Evolutionary conservation across 2,329 filamentous ascomycete species (phyloP).

Genomic region (Ceratocystis destructans): DNA sequence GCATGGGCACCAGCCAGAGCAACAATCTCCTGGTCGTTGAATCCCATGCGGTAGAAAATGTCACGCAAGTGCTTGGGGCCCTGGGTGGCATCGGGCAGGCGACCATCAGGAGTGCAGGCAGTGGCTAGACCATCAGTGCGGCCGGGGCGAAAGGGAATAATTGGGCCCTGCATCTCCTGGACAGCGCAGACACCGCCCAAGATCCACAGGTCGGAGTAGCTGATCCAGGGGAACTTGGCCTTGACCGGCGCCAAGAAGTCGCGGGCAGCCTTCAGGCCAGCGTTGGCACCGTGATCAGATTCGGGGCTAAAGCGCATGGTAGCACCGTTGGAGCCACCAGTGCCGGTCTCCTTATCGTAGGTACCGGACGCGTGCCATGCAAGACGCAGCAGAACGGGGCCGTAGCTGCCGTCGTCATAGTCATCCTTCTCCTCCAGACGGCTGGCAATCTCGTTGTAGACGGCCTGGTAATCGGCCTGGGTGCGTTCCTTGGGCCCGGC

Average conservation of each 20-base stretch:
- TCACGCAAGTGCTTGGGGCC: constrained; percentile 67
- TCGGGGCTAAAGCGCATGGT: constrained; percentile 95
- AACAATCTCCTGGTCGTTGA: constrained; percentile 93
- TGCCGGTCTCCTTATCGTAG: constrained; percentile 74
- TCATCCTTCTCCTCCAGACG: constrained; percentile 78
- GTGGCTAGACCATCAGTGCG: constrained; percentile 64
- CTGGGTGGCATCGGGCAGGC: constrained; percentile 66
- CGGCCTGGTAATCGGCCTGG: constrained; percentile 83
- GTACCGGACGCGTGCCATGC: constrained; percentile 93
- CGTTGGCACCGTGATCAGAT: constrained; percentile 81
- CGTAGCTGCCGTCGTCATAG: constrained; percentile 94
- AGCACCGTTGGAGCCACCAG: constrained; percentile 88
- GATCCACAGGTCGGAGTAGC: constrained; percentile 94
- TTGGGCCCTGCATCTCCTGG: constrained; percentile 88
- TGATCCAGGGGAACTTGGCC: constrained; percentile 82
- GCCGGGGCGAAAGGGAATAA: constrained; percentile 78
- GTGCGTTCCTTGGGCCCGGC: constrained; percentile 48
- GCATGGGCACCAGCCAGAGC: constrained; percentile 77
- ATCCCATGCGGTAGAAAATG: constrained; percentile 96
- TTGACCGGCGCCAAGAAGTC: constrained; percentile 91
- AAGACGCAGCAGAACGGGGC: constrained; percentile 76
- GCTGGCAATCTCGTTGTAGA: constrained; percentile 76
- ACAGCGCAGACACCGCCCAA: constrained; percentile 71
- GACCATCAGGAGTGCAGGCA: constrained; percentile 87
- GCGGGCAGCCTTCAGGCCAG: constrained; percentile 71